Percentiles rank a stretch among this genome's conserved stretches.
These are phyloP conservation scores for Psilocybe cyanescens DNA, from an alignment of 768 basidiomycete genomes.

Conservation along the genomic window DNA sequence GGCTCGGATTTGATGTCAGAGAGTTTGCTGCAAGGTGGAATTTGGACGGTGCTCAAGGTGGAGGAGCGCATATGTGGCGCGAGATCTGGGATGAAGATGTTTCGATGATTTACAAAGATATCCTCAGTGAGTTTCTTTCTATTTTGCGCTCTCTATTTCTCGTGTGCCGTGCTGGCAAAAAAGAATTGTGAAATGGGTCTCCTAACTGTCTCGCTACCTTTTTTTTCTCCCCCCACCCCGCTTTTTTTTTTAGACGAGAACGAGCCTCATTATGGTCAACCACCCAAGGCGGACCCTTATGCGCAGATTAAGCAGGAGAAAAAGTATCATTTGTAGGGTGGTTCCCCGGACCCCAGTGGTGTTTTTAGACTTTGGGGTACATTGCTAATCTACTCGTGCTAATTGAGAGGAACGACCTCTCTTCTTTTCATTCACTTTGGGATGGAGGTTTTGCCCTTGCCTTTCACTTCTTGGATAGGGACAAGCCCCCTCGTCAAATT, in stretches of 20 bases:
- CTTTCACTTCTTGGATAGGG: too few species aligned
- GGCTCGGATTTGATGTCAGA: constrained; percentile 69
- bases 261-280: constrained; percentile 62
- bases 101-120: constrained; percentile 61
- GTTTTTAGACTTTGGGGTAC: constrained; percentile 8
- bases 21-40: constrained; percentile 60
- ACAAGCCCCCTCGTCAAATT: neutral
- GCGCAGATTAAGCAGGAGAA: constrained; percentile 51
- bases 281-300: constrained; percentile 59
- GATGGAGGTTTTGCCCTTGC: too few species aligned
- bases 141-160: constrained; percentile 8
- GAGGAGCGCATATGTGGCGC: constrained; percentile 86
- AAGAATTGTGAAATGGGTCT: neutral
- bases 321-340: constrained; percentile 40
- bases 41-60: constrained; percentile 57
- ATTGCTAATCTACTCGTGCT: constrained; percentile 14
- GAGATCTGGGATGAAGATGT: constrained; percentile 74
- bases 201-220: constrained; percentile 15
- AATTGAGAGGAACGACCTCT: neutral
- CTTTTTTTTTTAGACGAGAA: constrained; percentile 31
- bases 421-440: too few species aligned
- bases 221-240: constrained; percentile 14
- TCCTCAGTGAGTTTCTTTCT: constrained; percentile 60
- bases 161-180: constrained; percentile 13
- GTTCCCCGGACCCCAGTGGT: neutral